Conservation (phyloP, 2,329 filamentous ascomycete species). For the Apiospora hydei region DNA sequence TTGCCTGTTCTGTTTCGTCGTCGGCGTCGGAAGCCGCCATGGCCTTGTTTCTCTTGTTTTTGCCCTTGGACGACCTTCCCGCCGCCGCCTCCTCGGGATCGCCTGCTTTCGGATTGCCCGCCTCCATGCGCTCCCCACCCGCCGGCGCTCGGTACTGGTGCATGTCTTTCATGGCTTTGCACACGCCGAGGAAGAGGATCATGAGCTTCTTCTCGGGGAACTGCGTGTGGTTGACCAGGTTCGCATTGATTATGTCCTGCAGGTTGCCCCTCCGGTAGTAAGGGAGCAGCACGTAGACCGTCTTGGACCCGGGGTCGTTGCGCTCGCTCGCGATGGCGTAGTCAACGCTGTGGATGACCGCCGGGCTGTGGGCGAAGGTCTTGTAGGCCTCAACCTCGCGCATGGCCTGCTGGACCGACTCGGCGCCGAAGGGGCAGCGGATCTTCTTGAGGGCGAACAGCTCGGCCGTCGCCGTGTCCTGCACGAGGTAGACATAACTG, state of each 20-base stretch:
- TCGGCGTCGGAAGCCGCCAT: constrained; percentile 64
- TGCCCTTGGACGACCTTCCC: constrained; percentile 47
- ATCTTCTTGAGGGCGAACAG: constrained; percentile 98
- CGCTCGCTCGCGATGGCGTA: constrained; percentile 63
- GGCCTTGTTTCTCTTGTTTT: constrained; percentile 45
- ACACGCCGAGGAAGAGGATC: constrained; percentile 91
- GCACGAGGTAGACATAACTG: constrained; percentile 98
- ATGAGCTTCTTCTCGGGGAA: constrained; percentile 91
- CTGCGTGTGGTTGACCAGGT: constrained; percentile 90
- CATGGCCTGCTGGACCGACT: constrained; percentile 93
- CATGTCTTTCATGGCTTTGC: constrained; percentile 86
- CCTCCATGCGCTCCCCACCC: constrained; percentile 59
- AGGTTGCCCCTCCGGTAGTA: constrained; percentile 96
- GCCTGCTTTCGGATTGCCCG: constrained; percentile 52
- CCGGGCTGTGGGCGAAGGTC: constrained; percentile 81
- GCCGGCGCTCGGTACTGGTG: constrained; percentile 77
- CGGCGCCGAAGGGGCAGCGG: constrained; percentile 94
- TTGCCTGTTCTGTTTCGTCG: constrained; percentile 77
- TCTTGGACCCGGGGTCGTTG: constrained; percentile 76
- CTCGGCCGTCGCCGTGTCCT: constrained; percentile 83
- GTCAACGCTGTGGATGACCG: constrained; percentile 66
- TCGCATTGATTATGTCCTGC: constrained; percentile 98
- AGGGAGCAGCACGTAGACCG: constrained; percentile 93
- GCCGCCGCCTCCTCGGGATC: constrained; percentile 43
- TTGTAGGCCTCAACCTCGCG: constrained; percentile 97